Base-by-base conservation (phyloP, 2,329 filamentous ascomycete genomes). In the Pseudonectria foliicola region DNA sequence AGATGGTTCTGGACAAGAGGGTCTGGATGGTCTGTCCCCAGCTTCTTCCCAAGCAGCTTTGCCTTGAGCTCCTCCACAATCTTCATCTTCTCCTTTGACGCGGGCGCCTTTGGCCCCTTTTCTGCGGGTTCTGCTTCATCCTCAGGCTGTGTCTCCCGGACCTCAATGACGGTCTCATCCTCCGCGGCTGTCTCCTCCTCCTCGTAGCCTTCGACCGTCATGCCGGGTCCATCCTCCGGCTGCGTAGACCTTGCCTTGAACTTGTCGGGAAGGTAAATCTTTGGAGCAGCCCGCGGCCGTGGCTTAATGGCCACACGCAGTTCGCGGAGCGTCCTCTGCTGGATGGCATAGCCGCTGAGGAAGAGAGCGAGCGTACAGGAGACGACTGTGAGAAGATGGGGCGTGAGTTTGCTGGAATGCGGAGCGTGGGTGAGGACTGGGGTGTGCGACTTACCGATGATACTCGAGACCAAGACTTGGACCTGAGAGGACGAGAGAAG, bases 291-390 rank as follows among this genome's bases (percentile, higher is more conserved):
- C 7, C 54, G 63, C 53, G 67, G 37, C 10, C 54, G 53, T 5
- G 61, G 61, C 46, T 72, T 73, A 50, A 95, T 81, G 13, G 84
- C 84, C 37, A 71, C 67, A 50, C 90, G 84, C 23, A 95, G 72
- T 49, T 82, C 81, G 43, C 74, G 75, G 4, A 95, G 76, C 1
- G 87, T 92, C 50, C 86, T 78, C 60, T 95, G 89, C 54, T 95
- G 89, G 34, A 95, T 73, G 3, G 80, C 75, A 59, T 93, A 95
- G 52, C 89, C 89, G 33, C 85, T 87, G 23, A 95, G 70, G 59
- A 95, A 95, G 16, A 95, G 77, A 4, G 88, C 75, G 25, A 80
- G 60, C 3, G 88, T 94, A 61, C 86, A 95, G 16, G 85, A 57
- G 44, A 85, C 66, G 39, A 95, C 83, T 81, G 39, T 12, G 12